These are phyloP conservation scores for Prunus dulcis DNA, from an alignment of 306 rosid genomes.

Conservation along the genomic window DNA sequence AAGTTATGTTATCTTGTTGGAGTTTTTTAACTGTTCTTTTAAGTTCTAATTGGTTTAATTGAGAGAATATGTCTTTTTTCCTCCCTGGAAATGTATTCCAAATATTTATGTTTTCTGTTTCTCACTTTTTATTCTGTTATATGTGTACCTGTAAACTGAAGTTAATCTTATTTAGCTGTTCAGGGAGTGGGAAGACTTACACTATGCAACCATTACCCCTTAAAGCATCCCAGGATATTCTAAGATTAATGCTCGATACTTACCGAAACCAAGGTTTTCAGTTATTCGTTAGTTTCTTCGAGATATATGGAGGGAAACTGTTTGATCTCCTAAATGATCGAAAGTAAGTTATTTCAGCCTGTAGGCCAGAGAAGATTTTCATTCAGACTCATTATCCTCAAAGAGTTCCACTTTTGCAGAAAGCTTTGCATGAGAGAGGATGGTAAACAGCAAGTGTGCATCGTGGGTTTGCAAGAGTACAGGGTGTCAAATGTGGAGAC, in stretches of 20 bases:
- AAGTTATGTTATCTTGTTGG: not conserved
- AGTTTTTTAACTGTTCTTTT: not conserved
- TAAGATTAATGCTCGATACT: slow-evolving; percentile 54
- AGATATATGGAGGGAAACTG: slow-evolving; percentile 82
- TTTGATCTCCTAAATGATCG: slow-evolving; percentile 86
- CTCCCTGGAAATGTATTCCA: not conserved
- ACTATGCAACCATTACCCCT: slow-evolving; percentile 90
- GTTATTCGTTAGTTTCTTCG: slow-evolving; percentile 72
- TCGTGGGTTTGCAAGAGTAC: slow-evolving; percentile 84
- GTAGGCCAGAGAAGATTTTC: slow-evolving; percentile 4
- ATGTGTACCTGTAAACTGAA: not conserved
- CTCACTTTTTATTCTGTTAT: slow-evolving; percentile 9
- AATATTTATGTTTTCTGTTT: not conserved
- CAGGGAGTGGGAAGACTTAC: slow-evolving; percentile 85
- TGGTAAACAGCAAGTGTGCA: slow-evolving; percentile 89
- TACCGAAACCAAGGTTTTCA: slow-evolving; percentile 76
- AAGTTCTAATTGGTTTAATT: not conserved
- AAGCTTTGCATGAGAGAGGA: slow-evolving; percentile 89
- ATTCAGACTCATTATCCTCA: slow-evolving; percentile 24
- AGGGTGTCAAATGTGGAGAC: slow-evolving; percentile 62
- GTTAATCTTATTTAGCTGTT: slow-evolving; percentile 16
- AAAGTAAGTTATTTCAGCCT: slow-evolving; percentile 48
- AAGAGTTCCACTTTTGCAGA: slow-evolving; percentile 42
- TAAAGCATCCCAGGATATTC: slow-evolving; percentile 73
- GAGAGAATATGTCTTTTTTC: not conserved